Conservation (phyloP, 768 basidiomycete species). For the Agaricus subrufescens region DNA sequence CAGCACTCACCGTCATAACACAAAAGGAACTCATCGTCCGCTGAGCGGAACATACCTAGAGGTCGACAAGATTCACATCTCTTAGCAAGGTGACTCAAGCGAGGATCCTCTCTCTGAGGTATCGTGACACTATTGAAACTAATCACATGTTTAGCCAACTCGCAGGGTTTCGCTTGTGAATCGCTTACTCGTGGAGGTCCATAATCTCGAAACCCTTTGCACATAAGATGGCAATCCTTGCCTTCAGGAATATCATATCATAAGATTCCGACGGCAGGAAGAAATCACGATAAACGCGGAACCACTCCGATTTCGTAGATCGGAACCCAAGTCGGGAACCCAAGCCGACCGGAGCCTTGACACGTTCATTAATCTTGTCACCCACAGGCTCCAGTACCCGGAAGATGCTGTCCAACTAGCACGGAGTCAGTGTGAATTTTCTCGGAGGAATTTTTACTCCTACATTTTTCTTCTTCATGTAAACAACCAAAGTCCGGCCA, state of each 20-base stretch:
- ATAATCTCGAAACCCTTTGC: conserved; percentile 97
- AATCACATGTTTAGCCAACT: conserved; percentile 2
- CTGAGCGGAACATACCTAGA: conserved; percentile 91
- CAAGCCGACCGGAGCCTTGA: conserved; percentile 65
- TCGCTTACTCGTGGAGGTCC: conserved; percentile 83
- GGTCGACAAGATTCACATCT: conserved; percentile 85
- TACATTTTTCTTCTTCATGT: conserved; percentile 92
- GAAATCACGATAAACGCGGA: conserved; percentile 90
- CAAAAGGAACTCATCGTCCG: conserved; percentile 88
- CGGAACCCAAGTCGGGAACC: conserved; percentile 74
- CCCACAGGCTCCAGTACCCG: conserved; percentile 96
- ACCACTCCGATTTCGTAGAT: conserved; percentile 87
- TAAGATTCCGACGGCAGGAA: conserved; percentile 90
- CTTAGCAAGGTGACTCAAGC: conserved; percentile 66
- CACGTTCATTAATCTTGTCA: conserved; percentile 78
- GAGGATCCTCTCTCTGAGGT: conserved; percentile 71
- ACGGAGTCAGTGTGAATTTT: conserved; percentile 19
- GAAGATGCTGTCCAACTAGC: conserved; percentile 83
- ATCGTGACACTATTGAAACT: conserved; percentile 89
- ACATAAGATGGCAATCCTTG: conserved; percentile 89
- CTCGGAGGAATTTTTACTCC: conserved; percentile 8
- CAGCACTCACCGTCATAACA: conserved; percentile 78
- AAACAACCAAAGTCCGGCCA: conserved; percentile 86
- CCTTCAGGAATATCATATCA: conserved; percentile 89
- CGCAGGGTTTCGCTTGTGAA: neutral